Evolutionary conservation across 176 grass and related monocot species (phyloP).

Genomic region (Oryza nivara): DNA sequence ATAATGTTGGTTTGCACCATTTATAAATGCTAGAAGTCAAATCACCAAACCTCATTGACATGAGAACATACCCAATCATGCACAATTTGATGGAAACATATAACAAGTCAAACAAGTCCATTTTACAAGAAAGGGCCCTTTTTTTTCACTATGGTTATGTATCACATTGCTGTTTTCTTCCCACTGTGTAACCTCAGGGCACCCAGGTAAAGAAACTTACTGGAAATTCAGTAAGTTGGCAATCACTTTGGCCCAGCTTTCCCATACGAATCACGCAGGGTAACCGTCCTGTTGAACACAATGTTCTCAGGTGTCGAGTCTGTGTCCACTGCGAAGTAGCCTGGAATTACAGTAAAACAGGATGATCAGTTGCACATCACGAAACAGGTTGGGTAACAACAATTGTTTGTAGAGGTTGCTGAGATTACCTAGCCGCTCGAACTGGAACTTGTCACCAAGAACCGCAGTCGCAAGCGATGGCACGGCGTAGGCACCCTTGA

Average conservation of each 20-base stretch:
- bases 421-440: conserved; percentile 88
- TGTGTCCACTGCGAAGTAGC: conserved; percentile 84
- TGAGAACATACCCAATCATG: not conserved
- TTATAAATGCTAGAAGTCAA: too few species aligned
- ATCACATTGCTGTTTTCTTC: not conserved
- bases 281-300: conserved; percentile 89
- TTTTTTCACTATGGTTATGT: not conserved
- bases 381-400: not conserved
- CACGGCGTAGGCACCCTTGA: conserved; percentile 73
- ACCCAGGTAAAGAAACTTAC: not conserved
- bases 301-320: conserved; percentile 66
- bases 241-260: conserved; percentile 59
- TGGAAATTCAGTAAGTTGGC: not conserved
- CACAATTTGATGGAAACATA: conserved; percentile 1
- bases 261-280: conserved; percentile 82
- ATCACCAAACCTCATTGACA: not conserved
- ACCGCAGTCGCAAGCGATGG: conserved; percentile 62
- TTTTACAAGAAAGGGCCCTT: not conserved
- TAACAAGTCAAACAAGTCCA: conserved; percentile 10
- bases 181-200: not conserved
- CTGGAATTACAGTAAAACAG: conserved; percentile 41
- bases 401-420: not conserved
- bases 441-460: conserved; percentile 87
- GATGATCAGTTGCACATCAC: not conserved
- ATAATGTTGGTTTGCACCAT: too few species aligned